These are phyloP conservation scores for Exophiala oligosperma DNA, from an alignment of 2,329 filamentous ascomycete genomes.

Conservation along the genomic window DNA sequence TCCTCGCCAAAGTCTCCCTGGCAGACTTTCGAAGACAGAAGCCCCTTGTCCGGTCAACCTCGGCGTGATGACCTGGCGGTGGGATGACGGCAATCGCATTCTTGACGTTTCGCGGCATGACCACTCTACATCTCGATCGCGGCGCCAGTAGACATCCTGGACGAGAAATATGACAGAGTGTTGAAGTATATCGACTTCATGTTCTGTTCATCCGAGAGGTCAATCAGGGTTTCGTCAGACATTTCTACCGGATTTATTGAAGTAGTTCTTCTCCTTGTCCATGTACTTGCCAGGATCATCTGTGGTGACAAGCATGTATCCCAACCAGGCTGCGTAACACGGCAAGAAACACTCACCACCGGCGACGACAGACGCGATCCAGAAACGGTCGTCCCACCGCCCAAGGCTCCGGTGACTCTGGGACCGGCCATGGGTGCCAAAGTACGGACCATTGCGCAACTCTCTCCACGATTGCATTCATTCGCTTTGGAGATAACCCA, in stretches of 20 bases:
- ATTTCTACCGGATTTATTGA: slow-evolving; percentile 38
- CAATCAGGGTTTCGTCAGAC: slow-evolving; percentile 63
- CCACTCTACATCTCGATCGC: slow-evolving; percentile 96
- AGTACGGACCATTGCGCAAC: too few species aligned
- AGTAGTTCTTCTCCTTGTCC: too few species aligned
- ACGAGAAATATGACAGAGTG: slow-evolving; percentile 75
- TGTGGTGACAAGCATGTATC: too few species aligned
- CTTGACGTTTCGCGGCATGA: slow-evolving; percentile 78
- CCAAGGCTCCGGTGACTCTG: too few species aligned
- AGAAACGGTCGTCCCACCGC: too few species aligned
- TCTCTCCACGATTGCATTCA: too few species aligned
- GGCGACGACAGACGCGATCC: too few species aligned
- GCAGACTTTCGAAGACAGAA: slow-evolving; percentile 88
- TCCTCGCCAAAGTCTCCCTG: slow-evolving; percentile 75
- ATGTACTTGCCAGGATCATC: too few species aligned
- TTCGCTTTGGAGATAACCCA: too few species aligned
- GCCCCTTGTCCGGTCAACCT: slow-evolving; percentile 80
- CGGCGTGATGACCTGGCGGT: slow-evolving; percentile 92
- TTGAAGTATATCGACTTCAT: slow-evolving; percentile 82
- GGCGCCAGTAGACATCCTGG: slow-evolving; percentile 81
- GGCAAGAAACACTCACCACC: too few species aligned
- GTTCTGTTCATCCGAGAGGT: slow-evolving; percentile 59
- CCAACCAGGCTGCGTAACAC: too few species aligned
- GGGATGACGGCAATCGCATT: slow-evolving; percentile 95
- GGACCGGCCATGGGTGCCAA: too few species aligned